Evolutionary conservation across 2,329 filamentous ascomycete genomes (phyloP), one percentile per base, ranked within the genome.

Genomic region (Westerdykella ornata): DNA sequence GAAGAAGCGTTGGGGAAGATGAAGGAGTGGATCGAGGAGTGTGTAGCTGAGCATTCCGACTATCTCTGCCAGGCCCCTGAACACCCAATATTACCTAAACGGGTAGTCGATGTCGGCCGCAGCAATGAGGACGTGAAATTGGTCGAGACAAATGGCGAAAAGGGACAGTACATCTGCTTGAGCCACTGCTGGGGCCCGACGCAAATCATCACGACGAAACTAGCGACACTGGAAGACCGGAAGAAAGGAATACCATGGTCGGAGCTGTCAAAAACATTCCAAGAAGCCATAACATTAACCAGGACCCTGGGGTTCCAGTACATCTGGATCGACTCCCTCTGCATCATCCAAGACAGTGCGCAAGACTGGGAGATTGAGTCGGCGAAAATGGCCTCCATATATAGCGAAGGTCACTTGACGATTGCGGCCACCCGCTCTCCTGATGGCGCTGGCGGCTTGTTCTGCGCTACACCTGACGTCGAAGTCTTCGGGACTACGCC

Each of bases 271-370:
- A 40, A 43, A 20, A 55, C 51, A 4, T 52, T 55, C 30, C 48
- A 46, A 19, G 41, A 55, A 14, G 51, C 52, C 18, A 37, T 55
- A 5, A 18, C 35, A 12, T 38, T 46, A 15, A 49, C 51, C 4
- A 41, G 44, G 11, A 42, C 35, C 26, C 38, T 54, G 16, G 43
- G 44, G 5, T 13, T 53, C n/a, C 39, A 38, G 22, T 51, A 49
- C 32, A 29, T 53, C 1, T 53, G 50, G 50, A 52, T 51, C 30
- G 50, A 53, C 37, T 20, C 16, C 2, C 38, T 41, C 8, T 41
- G 38, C 32, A 41, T 41, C 17, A 29, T 41, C 20, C 38, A 41
- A 20, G 20, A 41, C 31, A 20, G 32, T 16, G n/a, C 13, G 8
- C 19, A 35, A 14, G 38, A 41, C 14, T 34, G 30, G 31, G 15